phyloP scores from a whole-genome alignment of 2,329 filamentous ascomycete species.

The Paecilomyces dactylethromorphus region DNA sequence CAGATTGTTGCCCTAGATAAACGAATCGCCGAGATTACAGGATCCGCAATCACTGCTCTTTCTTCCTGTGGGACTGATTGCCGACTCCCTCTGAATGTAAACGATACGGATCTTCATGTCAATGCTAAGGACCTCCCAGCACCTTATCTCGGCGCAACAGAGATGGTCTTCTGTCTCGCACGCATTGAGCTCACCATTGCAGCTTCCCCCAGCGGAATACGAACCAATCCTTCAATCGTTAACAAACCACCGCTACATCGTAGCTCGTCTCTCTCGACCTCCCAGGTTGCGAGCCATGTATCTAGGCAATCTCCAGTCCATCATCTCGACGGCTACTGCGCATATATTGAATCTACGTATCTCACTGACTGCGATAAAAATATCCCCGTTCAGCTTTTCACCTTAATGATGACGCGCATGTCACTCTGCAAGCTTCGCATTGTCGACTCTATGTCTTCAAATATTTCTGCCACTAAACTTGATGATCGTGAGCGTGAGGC shows the following conservation, averaged over 20 bases:
- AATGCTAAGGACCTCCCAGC: constrained; percentile 25
- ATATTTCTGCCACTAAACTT: background rate
- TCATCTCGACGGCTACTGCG: constrained; percentile 47
- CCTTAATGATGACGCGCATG: constrained; percentile 51
- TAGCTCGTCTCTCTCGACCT: background rate
- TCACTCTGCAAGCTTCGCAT: constrained; percentile 40
- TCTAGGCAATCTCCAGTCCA: background rate
- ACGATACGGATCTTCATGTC: constrained; percentile 14
- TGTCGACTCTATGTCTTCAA: constrained; percentile 8
- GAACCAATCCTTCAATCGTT: constrained; percentile 13
- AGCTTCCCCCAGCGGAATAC: constrained; percentile 2
- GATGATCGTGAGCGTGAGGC: constrained; percentile 43
- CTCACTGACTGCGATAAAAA: constrained; percentile 52
- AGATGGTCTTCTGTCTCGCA: constrained; percentile 34
- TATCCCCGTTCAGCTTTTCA: constrained; percentile 54
- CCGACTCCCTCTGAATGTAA: background rate
- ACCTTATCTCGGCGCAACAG: constrained; percentile 25
- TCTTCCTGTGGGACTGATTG: constrained; percentile 10
- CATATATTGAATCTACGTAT: constrained; percentile 52
- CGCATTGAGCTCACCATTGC: constrained; percentile 7
- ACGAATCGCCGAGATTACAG: constrained; percentile 60
- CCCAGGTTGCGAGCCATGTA: background rate
- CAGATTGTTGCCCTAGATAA: constrained; percentile 61
- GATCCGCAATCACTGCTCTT: constrained; percentile 31
- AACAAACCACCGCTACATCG: background rate